Evolutionary conservation across 2,329 filamentous ascomycete genomes (phyloP).

Genomic region (Endothia cerciana): DNA sequence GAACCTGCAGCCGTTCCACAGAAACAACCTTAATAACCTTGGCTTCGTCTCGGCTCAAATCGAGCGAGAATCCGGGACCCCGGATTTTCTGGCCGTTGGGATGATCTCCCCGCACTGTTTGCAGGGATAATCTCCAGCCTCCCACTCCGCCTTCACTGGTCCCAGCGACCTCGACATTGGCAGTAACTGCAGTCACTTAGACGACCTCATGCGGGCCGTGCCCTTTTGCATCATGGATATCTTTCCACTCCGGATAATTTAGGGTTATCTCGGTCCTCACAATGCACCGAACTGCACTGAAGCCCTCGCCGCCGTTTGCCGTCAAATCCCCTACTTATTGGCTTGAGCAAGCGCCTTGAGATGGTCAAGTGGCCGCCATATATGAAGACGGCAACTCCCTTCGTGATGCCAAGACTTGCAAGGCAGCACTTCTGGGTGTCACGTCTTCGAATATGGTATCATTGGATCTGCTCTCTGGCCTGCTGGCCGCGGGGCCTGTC

Average conservation of each 20-base stretch:
- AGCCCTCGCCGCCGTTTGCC: constrained; percentile 7
- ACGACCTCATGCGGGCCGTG: neutral
- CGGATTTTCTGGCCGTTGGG: constrained; percentile 8
- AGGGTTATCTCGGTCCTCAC: constrained; percentile 22
- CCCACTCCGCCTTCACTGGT: neutral
- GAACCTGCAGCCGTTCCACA: constrained; percentile 6
- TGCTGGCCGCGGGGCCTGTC: constrained; percentile 36
- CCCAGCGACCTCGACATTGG: constrained; percentile 7
- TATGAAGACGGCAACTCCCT: neutral
- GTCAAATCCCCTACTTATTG: constrained; percentile 11
- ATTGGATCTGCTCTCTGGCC: constrained; percentile 17
- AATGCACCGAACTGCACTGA: constrained; percentile 24
- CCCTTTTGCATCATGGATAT: neutral
- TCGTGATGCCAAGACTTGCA: neutral
- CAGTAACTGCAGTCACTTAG: neutral
- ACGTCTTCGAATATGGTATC: constrained; percentile 11
- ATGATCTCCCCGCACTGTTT: constrained; percentile 6
- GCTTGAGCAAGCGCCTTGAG: neutral
- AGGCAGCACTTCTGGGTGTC: neutral
- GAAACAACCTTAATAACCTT: constrained; percentile 7
- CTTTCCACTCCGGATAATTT: constrained; percentile 17
- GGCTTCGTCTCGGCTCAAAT: constrained; percentile 15
- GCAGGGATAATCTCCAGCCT: constrained; percentile 11
- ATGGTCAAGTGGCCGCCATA: neutral
- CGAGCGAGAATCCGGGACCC: constrained; percentile 15